These are phyloP conservation scores for Sophora flavescens DNA, from an alignment of 306 rosid genomes.

Conservation along the genomic window DNA sequence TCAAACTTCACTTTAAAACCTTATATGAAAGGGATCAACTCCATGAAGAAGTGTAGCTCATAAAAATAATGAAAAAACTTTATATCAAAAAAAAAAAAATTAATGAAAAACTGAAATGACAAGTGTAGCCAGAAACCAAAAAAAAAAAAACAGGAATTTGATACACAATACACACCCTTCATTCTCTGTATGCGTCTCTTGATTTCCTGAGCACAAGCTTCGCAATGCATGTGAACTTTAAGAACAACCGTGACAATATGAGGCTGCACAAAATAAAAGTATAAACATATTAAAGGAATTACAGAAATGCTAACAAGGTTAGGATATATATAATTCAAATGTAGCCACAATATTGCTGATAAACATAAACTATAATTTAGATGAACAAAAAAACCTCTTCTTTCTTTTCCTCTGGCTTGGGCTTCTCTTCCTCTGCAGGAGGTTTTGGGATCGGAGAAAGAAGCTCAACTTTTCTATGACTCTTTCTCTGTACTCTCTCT, in stretches of 20 bases:
- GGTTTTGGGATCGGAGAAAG: slow-evolving; percentile 82
- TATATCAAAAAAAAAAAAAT: too few relatives aligned
- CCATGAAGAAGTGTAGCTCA: slow-evolving; percentile 18
- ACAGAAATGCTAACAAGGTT: neutral
- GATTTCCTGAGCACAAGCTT: slow-evolving; percentile 85
- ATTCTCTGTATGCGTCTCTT: slow-evolving; percentile 73
- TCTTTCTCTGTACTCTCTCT: slow-evolving; percentile 84
- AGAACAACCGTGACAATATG: slow-evolving; percentile 62
- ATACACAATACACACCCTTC: slow-evolving; percentile 55
- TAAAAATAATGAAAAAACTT: neutral
- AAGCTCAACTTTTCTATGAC: slow-evolving; percentile 75
- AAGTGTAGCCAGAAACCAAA: neutral
- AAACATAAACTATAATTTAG: too few relatives aligned
- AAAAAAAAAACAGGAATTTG: neutral
- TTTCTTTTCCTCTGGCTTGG: slow-evolving; percentile 72
- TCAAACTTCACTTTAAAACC: too few relatives aligned
- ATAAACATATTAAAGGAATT: neutral
- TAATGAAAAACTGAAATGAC: neutral
- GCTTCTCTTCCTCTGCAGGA: slow-evolving; percentile 56
- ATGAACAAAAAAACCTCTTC: slow-evolving; percentile 60
- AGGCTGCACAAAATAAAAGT: slow-evolving; percentile 42
- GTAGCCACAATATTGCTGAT: too few relatives aligned
- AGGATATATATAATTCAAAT: neutral
- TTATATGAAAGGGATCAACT: slow-evolving; percentile 2
- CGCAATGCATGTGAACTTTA: slow-evolving; percentile 92